Percentiles rank a stretch among this genome's conserved stretches.
Evolutionary conservation across 768 basidiomycete species (phyloP).

Genomic region (Boletus edulis): DNA sequence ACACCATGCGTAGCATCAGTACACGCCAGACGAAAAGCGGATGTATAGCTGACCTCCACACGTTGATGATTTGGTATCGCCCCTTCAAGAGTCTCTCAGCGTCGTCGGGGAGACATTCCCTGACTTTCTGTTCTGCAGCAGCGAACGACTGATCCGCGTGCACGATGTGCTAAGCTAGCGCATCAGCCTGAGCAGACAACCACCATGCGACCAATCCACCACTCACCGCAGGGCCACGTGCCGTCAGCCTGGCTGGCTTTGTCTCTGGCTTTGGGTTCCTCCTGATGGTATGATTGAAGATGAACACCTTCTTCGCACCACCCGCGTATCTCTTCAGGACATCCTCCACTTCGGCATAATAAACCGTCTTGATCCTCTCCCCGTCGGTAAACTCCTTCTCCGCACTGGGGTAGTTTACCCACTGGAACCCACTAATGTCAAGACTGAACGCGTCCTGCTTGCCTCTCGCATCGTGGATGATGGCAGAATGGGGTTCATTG

Average conservation of each 20-base stretch:
- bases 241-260: not conserved
- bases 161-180: not conserved
- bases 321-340: not conserved
- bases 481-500: not conserved
- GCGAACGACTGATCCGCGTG: not conserved
- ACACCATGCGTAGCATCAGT: not conserved
- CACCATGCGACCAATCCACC: not conserved
- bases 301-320: not conserved
- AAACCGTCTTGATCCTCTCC: not conserved
- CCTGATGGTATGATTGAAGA: not conserved
- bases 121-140: not conserved
- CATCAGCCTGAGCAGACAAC: not conserved
- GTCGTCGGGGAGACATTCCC: slow-evolving; percentile 33
- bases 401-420: not conserved
- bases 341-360: not conserved
- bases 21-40: too few relatives aligned
- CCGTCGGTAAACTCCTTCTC: not conserved
- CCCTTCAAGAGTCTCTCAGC: slow-evolving; percentile 40
- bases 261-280: not conserved
- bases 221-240: not conserved
- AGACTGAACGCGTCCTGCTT: not conserved
- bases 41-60: slow-evolving; percentile 32
- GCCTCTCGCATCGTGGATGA: not conserved
- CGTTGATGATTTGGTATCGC: slow-evolving; percentile 41
- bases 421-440: not conserved